Base-by-base conservation (phyloP, 345 rosid species). In the Cardamine resedifolia region DNA sequence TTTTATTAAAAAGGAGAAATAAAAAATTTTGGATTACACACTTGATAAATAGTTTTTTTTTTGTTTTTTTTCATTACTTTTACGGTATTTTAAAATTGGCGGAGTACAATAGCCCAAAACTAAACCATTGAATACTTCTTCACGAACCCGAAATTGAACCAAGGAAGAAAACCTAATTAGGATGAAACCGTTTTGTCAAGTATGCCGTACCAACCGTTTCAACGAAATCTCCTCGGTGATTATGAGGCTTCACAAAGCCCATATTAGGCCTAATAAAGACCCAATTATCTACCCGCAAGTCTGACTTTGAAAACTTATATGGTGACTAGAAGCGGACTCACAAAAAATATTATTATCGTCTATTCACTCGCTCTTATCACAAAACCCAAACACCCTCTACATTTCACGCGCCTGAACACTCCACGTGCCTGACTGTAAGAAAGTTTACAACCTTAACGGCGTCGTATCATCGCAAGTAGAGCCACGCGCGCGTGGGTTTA, bases 281-380 rank as follows among this genome's bases (percentile, higher is more conserved):
- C 78, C 74, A 68, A 34, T 0, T 10, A 43, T 49, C 33, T 23
- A 72, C 36, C 34, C 51, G 2, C 4, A 27, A 48, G 10, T 61
- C 33, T 12, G 34, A 63, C 45, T 31, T 52, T 23, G 26, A 39
- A 50, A 27, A n/a, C n/a, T 28, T 24, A 31, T 33, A 27, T 4
- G 0, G 64, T 48, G 51, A 50, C 59, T 45, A 23, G 38, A 52
- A 20, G 68, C 68, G 59, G 62, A 68, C 70, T 18, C 61, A 62
- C 33, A 52, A 26, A 67, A 33, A 18, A 26, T 15, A 11, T 33
- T 21, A 49, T 52, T 64, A 53, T 63, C 66, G 43, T 63, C 75
- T 75, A 70, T 64, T 56, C 75, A 61, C 75, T 76, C 75, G 79
- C 79, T 70, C 79, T 76, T 64, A 76, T 76, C 79, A 48, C 24